Percentiles rank a stretch among this genome's conserved stretches.
These are phyloP conservation scores for Vanderwaltozyma tropicalis DNA, from an alignment of 805 yeast genomes.

Conservation along the genomic window DNA sequence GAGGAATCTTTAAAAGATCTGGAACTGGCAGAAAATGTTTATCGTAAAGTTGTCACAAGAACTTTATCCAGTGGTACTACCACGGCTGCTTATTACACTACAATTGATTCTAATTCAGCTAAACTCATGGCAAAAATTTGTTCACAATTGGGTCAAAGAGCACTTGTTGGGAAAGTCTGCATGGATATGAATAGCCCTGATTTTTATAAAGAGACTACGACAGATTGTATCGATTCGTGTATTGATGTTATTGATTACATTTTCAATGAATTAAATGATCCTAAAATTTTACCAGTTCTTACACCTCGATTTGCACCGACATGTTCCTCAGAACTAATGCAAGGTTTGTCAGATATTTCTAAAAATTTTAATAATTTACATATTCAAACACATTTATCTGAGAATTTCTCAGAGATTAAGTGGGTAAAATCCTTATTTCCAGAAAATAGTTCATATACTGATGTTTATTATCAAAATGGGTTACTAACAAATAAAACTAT, in stretches of 20 bases:
- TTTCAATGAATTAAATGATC: conserved; percentile 39
- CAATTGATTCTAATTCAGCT: conserved; percentile 71
- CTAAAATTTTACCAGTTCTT: conserved; percentile 56
- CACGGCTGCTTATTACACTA: conserved; percentile 83
- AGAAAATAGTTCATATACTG: conserved; percentile 54
- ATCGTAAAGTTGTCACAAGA: conserved; percentile 53
- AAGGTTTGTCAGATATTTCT: conserved; percentile 52
- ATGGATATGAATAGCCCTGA: conserved; percentile 81
- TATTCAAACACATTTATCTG: conserved; percentile 86
- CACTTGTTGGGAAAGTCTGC: conserved; percentile 86
- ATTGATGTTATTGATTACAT: conserved; percentile 48
- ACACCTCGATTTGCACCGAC: conserved; percentile 94
- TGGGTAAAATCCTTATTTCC: conserved; percentile 72
- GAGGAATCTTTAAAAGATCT: conserved; percentile 57
- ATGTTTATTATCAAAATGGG: conserved; percentile 58
- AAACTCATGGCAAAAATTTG: conserved; percentile 67
- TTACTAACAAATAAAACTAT: conserved; percentile 58
- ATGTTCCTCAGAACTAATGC: conserved; percentile 56
- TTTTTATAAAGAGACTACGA: conserved; percentile 49
- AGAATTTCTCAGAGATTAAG: conserved; percentile 62
- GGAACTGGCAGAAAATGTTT: conserved; percentile 48
- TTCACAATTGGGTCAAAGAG: conserved; percentile 65
- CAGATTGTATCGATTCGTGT: conserved; percentile 47
- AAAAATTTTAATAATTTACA: conserved; percentile 35
- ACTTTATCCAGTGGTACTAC: conserved; percentile 82